Conservation (phyloP, 2,329 filamentous ascomycete species). For the Hypomyces perniciosus region DNA sequence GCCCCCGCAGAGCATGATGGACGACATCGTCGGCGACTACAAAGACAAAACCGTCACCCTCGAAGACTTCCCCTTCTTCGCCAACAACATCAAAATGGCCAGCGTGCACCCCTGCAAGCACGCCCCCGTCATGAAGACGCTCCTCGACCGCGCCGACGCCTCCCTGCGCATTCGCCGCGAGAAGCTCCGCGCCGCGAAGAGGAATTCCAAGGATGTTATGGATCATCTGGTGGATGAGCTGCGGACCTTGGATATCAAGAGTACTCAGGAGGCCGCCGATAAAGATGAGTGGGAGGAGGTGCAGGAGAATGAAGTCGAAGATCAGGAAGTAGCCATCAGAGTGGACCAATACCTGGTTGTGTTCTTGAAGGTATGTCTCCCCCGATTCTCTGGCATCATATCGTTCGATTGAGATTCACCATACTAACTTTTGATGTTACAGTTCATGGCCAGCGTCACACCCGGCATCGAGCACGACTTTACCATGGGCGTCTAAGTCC, state of each 20-base stretch:
- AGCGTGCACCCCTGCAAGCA: constrained; percentile 97
- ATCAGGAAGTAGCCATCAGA: constrained; percentile 69
- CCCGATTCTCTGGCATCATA: background rate
- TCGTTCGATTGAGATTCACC: too few species aligned
- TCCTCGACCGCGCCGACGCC: constrained; percentile 90
- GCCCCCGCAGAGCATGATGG: constrained; percentile 83
- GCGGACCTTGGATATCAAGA: constrained; percentile 54
- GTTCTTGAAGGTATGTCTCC: constrained; percentile 65
- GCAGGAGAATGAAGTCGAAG: constrained; percentile 54
- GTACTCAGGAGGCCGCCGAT: constrained; percentile 45
- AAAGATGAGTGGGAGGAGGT: constrained; percentile 63
- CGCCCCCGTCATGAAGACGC: constrained; percentile 94
- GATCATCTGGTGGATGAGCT: constrained; percentile 84
- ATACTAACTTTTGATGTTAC: background rate
- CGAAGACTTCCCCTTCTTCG: constrained; percentile 94
- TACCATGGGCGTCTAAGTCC: constrained; percentile 80
- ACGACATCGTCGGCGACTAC: constrained; percentile 93
- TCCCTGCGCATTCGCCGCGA: constrained; percentile 83
- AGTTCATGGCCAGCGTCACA: constrained; percentile 83
- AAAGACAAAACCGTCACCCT: constrained; percentile 98
- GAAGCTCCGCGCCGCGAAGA: constrained; percentile 62
- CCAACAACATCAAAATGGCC: constrained; percentile 88
- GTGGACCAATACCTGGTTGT: constrained; percentile 88
- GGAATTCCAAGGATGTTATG: constrained; percentile 53
- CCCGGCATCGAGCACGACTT: constrained; percentile 97